Evolutionary conservation across 1,139 yeast genomes (phyloP), one percentile per base, ranked within the genome.

Genomic region (Kodamaea ohmeri): DNA sequence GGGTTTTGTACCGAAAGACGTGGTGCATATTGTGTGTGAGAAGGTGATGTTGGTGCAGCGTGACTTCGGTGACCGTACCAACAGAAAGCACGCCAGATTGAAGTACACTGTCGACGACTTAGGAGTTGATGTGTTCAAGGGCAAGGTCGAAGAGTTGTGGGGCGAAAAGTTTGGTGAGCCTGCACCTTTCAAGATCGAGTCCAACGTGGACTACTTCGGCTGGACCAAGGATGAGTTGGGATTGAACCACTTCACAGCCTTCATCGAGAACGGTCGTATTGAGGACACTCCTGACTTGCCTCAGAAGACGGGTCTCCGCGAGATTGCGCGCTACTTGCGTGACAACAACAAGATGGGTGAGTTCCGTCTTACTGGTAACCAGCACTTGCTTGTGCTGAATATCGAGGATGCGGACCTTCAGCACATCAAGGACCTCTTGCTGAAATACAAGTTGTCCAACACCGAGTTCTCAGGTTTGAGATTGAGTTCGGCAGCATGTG

Each of bases 11-110:
- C 50, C 79, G 6, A 73, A 71, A 45, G 90, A 83, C 38, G 76
- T 88, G 59, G 73, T 87, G 39, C 80, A 80, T 44, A 67, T 76
- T 44, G 96, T 81, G 14, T 87, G 96, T 62, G 97, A 92, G 63
- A 87, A 87, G 72, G 74, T 92, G 50, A 83, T 90, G 94, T 71
- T 89, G 50, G 92, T 92, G 25, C 97, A 92, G 72, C 81, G 97
- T 65, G 98, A 92, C 61, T 68, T 76, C 58, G 98, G 98, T 71
- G 96, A 89, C 63, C 86, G 98, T 71, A 78, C 80, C 58, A 89
- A 92, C 72, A 85, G 98, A 76, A 92, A 92, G 67, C 97, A 92
- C 56, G 97, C 97, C 33, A 84, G 98, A 69, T 80, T 92, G 70
- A 92, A 92, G 81, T 92, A 92, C 65, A 92, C 97, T 28, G 80